phyloP scores from a whole-genome alignment of 2,329 filamentous ascomycete species.

The Aureobasidium sp. region DNA sequence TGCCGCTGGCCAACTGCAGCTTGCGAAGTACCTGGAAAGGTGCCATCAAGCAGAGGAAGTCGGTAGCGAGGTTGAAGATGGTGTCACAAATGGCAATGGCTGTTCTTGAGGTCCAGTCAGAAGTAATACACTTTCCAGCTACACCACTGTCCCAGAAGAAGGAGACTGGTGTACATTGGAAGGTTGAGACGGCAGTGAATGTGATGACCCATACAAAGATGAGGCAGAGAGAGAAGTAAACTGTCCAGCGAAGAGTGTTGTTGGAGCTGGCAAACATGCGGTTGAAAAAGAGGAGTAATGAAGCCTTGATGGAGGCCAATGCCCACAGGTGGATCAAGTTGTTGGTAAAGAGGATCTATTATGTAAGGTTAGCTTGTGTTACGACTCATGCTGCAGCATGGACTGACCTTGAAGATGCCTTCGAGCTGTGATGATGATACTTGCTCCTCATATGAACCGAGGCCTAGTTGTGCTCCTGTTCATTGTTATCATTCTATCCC shows the following conservation, averaged over 20 bases:
- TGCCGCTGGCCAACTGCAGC: constrained; percentile 27
- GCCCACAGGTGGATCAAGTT: constrained; percentile 11
- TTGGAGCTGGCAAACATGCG: constrained; percentile 37
- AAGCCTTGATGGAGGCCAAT: constrained; percentile 29
- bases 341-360: constrained; percentile 6
- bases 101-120: constrained; percentile 23
- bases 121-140: constrained; percentile 31
- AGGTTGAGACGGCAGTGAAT: constrained; percentile 30
- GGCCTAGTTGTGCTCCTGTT: constrained; percentile 7
- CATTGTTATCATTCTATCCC: background rate
- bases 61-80: constrained; percentile 30
- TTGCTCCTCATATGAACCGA: constrained; percentile 3
- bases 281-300: constrained; percentile 43
- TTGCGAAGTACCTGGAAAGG: constrained; percentile 29
- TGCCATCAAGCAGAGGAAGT: constrained; percentile 30
- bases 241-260: constrained; percentile 29
- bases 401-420: constrained; percentile 8
- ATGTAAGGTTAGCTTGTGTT: background rate
- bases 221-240: constrained; percentile 27
- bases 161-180: constrained; percentile 37
- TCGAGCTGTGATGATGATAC: background rate
- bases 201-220: constrained; percentile 28
- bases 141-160: constrained; percentile 35
- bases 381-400: background rate
- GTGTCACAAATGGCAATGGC: constrained; percentile 37